Conservation (phyloP, 768 basidiomycete species). For the Termitomyces sp. region DNA sequence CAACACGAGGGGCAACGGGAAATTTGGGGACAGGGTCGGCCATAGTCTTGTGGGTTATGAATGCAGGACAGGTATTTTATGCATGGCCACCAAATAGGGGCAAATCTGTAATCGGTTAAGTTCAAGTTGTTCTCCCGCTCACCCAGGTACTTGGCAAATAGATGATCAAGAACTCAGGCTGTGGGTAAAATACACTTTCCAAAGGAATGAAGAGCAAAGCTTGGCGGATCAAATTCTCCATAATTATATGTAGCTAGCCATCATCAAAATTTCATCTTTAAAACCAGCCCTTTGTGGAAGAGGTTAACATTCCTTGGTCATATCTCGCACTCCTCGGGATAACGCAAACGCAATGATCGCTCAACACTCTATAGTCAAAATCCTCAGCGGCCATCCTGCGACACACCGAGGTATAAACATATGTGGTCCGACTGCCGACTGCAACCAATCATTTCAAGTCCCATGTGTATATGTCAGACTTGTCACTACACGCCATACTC, state of each 20-base stretch:
- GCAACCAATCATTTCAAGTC: too few species aligned
- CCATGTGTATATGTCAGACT: too few species aligned
- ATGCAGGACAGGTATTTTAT: constrained; percentile 3
- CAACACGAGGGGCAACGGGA: constrained; percentile 74
- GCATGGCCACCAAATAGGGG: constrained; percentile 6
- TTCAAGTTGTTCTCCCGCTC: not conserved
- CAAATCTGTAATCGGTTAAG: not conserved
- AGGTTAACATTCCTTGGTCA: not conserved
- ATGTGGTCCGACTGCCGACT: not conserved
- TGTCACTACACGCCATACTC: too few species aligned
- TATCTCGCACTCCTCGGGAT: not conserved
- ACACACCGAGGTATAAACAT: not conserved
- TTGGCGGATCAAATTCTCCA: not conserved
- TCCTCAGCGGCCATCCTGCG: not conserved
- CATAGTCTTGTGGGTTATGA: constrained; percentile 3
- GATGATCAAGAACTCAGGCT: not conserved
- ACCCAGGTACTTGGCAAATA: not conserved
- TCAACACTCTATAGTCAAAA: not conserved
- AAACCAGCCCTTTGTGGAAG: not conserved
- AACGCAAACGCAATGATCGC: not conserved
- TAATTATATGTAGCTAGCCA: not conserved
- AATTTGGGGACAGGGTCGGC: constrained; percentile 32
- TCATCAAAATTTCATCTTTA: not conserved
- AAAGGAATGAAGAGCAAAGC: not conserved
- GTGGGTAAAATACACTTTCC: not conserved